Evolutionary conservation across 768 basidiomycete genomes (phyloP), one percentile per base, ranked within the genome.

Genomic region (Russula virescens): DNA sequence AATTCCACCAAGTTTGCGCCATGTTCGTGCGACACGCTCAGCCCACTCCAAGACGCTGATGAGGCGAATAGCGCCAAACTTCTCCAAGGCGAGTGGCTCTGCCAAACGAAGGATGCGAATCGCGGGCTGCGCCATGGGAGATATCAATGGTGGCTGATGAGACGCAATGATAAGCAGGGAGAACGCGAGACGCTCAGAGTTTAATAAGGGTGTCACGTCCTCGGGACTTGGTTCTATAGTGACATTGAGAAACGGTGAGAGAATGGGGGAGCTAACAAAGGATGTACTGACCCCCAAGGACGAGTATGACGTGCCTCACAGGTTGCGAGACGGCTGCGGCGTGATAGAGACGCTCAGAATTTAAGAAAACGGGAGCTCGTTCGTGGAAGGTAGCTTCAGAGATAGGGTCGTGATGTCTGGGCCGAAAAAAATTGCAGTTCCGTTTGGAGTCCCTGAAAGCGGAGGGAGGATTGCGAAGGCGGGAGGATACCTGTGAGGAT

Each of bases 101-200:
- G 66, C 65, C 10, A 78, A 70, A 9, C 69, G 72, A n/a, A 77
- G 69, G 43, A 75, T 64, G 59, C 74, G 74, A 13, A 78, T 69
- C 5, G 73, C 66, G 0, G 77, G 73, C 5, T 69, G 70, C 3
- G 70, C 62, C 45, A 51, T 63, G 14, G 66, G 55, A 1, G 74
- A 73, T 40, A 76, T 68, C 0, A 68, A 49, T 0, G 73, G 72
- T 2, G 75, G 72, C 28, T 70, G 58, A 63, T 76, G 74, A 13
- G 73, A 72, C 14, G 73, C 77, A 45, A 79, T 64, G 66, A 79
- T 72, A 35, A 79, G 65, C 35, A 79, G 70, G 2, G 78, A 77
- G 52, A 69, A 67, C 16, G 73, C 69, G 55, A 77, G 73, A 21
- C 71, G 70, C 1, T 71, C 66, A 1, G 77, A 76, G 38, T 70